These are phyloP conservation scores for Cicer pinnatifidum DNA, from an alignment of 306 rosid species.

Conservation along the genomic window DNA sequence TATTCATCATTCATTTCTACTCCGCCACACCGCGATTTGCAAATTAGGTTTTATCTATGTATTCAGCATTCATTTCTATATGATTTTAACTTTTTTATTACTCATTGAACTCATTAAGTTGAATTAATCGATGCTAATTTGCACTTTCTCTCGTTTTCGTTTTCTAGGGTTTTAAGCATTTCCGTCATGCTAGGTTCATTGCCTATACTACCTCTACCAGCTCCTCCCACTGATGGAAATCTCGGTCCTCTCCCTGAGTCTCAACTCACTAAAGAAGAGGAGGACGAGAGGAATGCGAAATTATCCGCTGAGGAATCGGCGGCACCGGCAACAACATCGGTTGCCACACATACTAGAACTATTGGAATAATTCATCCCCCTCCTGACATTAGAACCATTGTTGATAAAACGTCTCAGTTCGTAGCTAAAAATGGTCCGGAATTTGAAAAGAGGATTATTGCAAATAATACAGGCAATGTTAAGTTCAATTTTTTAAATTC, in stretches of 20 bases:
- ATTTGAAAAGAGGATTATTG: constrained; percentile 88
- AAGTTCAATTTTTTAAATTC: constrained; percentile 79
- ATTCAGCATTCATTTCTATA: too few relatives aligned
- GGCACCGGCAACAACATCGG: constrained; percentile 40
- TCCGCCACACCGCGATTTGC: too few relatives aligned
- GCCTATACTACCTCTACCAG: constrained; percentile 86
- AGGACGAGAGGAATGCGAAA: constrained; percentile 47
- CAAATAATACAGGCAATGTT: constrained; percentile 73
- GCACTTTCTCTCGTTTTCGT: not conserved
- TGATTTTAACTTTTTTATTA: too few relatives aligned
- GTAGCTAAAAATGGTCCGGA: constrained; percentile 92
- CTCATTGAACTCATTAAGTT: not conserved
- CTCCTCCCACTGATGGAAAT: constrained; percentile 80
- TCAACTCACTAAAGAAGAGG: constrained; percentile 54
- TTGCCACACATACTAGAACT: constrained; percentile 87
- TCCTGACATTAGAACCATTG: constrained; percentile 83
- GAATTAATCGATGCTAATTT: not conserved
- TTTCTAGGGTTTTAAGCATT: constrained; percentile 33
- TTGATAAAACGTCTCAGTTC: constrained; percentile 86
- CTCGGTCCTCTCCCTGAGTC: constrained; percentile 65
- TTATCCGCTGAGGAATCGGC: constrained; percentile 52
- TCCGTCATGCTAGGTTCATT: constrained; percentile 65
- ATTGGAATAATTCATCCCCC: constrained; percentile 97
- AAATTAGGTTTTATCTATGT: too few relatives aligned
- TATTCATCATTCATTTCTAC: too few relatives aligned